A percentile compares a stretch with the other conserved stretches of the same genome.
Evolutionary conservation across 73 alveolate genomes (phyloP).

Genomic region (Uronychia binucleata): DNA sequence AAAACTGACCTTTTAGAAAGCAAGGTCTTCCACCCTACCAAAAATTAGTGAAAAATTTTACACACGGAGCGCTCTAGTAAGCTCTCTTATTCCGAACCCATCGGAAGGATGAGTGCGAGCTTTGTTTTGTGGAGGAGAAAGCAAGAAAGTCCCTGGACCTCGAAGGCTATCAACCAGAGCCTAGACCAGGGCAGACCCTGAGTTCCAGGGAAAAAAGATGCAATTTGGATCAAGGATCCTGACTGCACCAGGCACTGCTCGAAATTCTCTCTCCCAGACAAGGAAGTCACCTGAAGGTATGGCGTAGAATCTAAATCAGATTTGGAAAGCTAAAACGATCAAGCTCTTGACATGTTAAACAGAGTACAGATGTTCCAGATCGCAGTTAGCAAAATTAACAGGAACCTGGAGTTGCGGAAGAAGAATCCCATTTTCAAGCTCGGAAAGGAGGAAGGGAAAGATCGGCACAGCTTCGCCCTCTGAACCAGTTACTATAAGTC

Average conservation of each 20-base stretch:
- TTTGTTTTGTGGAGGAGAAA: not conserved
- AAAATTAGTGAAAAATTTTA: constrained; percentile 13
- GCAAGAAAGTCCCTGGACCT: not conserved
- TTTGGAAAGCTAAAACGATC: constrained; percentile 5
- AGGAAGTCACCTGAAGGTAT: not conserved
- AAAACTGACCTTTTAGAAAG: not conserved
- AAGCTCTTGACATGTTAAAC: constrained; percentile 44
- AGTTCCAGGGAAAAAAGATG: not conserved
- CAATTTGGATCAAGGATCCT: not conserved
- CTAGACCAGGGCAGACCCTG: not conserved
- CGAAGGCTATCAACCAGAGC: not conserved
- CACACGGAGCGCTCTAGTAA: constrained; percentile 27
- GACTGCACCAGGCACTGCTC: not conserved
- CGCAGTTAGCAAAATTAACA: constrained; percentile 64
- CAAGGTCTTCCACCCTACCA: not conserved
- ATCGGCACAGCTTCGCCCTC: not conserved
- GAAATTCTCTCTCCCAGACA: not conserved
- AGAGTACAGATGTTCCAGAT: constrained; percentile 61
- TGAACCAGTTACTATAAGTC: not conserved
- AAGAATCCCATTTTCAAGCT: constrained; percentile 44
- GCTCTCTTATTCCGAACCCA: constrained; percentile 14
- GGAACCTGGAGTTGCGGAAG: constrained; percentile 37
- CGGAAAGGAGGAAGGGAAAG: not conserved
- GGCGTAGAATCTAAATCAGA: not conserved
- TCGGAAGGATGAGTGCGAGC: constrained; percentile 28